Evolutionary conservation across 2,329 filamentous ascomycete species (phyloP).

Genomic region (Xenosphaeropsis pyriputrescens): DNA sequence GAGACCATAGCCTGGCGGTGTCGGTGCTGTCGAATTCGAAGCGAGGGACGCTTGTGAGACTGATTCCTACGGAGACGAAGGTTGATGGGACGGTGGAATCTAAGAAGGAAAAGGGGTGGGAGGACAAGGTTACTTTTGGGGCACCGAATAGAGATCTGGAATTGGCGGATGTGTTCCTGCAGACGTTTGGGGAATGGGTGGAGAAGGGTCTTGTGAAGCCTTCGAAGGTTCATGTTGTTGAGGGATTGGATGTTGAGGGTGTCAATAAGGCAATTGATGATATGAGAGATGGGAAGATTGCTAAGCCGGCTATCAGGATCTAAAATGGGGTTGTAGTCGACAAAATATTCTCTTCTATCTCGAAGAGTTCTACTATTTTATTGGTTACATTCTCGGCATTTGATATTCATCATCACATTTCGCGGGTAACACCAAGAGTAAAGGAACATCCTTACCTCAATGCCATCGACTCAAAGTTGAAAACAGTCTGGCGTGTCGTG

Average conservation of each 20-base stretch:
- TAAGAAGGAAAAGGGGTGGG: conserved; percentile 19
- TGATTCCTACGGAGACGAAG: conserved; percentile 9
- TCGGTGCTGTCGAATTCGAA: conserved; percentile 20
- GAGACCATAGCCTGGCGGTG: conserved; percentile 15
- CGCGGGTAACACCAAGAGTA: no score
- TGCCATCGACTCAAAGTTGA: no score
- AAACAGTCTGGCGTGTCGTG: no score
- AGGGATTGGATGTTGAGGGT: conserved; percentile 18
- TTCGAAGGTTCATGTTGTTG: conserved; percentile 15
- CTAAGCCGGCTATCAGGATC: neutral
- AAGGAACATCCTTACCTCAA: no score
- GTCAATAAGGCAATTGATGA: conserved; percentile 23
- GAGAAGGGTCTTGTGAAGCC: conserved; percentile 17
- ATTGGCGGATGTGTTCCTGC: conserved; percentile 18
- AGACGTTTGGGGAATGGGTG: conserved; percentile 15
- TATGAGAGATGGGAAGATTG: conserved; percentile 20
- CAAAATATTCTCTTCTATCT: no score
- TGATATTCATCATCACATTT: no score
- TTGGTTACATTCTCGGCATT: no score
- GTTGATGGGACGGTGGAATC: conserved; percentile 15
- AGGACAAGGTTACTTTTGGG: conserved; percentile 15
- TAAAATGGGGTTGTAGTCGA: no score
- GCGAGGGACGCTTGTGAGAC: conserved; percentile 18
- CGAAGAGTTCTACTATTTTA: no score
- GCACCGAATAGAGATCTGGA: conserved; percentile 13